Evolutionary conservation across 1,284 basidiomycete species (phyloP).

Genomic region (Rhodotorula sp.): DNA sequence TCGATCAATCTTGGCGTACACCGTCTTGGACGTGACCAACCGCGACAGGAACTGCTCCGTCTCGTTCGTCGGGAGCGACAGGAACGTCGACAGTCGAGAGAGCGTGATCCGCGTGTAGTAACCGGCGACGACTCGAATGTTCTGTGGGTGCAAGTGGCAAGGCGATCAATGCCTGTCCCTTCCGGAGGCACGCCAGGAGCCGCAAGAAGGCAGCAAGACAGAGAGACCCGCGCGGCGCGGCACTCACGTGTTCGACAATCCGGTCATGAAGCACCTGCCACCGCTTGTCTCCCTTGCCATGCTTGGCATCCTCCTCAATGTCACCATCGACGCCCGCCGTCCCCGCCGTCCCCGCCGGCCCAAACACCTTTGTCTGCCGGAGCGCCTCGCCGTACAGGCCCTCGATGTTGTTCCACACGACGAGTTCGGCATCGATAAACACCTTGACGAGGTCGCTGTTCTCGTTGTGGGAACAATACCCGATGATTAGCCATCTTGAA

Average conservation of each 20-base stretch:
- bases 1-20: slow-evolving; percentile 92
- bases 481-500: not conserved
- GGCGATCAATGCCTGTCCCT: slow-evolving; percentile 15
- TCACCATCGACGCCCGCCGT: slow-evolving; percentile 40
- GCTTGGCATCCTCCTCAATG: slow-evolving; percentile 43
- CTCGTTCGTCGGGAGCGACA: slow-evolving; percentile 76
- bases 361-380: slow-evolving; percentile 76
- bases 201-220: not conserved
- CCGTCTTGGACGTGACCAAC: slow-evolving; percentile 83
- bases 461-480: no score
- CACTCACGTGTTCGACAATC: slow-evolving; percentile 90
- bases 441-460: slow-evolving; percentile 88
- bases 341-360: slow-evolving; percentile 39
- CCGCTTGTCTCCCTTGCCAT: slow-evolving; percentile 61
- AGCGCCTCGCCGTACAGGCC: slow-evolving; percentile 81
- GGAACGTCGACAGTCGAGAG: slow-evolving; percentile 73
- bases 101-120: slow-evolving; percentile 96
- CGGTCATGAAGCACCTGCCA: slow-evolving; percentile 96
- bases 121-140: slow-evolving; percentile 87
- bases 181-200: not conserved
- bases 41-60: slow-evolving; percentile 86
- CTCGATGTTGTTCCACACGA: slow-evolving; percentile 98
- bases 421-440: slow-evolving; percentile 91
- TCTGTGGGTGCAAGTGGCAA: slow-evolving; percentile 56
- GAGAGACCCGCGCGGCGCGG: not conserved